phyloP scores from a whole-genome alignment of 2,329 filamentous ascomycete genomes.

The Colletotrichum cereale region DNA sequence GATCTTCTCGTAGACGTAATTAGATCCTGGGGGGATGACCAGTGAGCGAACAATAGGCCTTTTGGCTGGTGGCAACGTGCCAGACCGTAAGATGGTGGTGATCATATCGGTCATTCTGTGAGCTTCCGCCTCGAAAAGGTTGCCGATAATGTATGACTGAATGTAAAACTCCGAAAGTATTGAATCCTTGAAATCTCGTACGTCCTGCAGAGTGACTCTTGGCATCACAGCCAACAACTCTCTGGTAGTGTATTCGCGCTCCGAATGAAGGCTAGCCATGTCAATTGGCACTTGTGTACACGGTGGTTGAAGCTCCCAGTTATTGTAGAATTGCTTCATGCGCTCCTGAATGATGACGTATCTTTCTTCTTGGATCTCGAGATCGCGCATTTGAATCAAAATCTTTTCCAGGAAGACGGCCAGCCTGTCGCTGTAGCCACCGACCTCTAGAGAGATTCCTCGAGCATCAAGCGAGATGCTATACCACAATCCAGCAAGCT shows the following conservation, averaged over 20 bases:
- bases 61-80: slow-evolving; percentile 79
- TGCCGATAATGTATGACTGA: slow-evolving; percentile 90
- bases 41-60: slow-evolving; percentile 85
- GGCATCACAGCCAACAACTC: slow-evolving; percentile 84
- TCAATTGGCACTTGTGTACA: too few species aligned
- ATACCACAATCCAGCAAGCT: slow-evolving; percentile 90
- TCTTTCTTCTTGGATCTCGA: slow-evolving; percentile 86
- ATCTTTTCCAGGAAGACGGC: slow-evolving; percentile 91
- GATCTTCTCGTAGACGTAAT: slow-evolving; percentile 84
- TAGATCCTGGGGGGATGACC: slow-evolving; percentile 81
- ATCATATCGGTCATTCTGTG: slow-evolving; percentile 86
- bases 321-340: slow-evolving; percentile 80
- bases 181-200: slow-evolving; percentile 83
- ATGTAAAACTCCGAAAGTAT: slow-evolving; percentile 87
- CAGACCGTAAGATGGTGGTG: slow-evolving; percentile 81
- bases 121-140: slow-evolving; percentile 93
- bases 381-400: slow-evolving; percentile 82
- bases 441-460: slow-evolving; percentile 82
- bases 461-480: slow-evolving; percentile 78
- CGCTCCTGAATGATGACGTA: slow-evolving; percentile 94
- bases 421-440: slow-evolving; percentile 97
- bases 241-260: slow-evolving; percentile 83
- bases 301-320: slow-evolving; percentile 89
- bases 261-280: slow-evolving; percentile 87
- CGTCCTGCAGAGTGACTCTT: slow-evolving; percentile 78